phyloP scores from a whole-genome alignment of 768 basidiomycete species.

The Agaricus subrufescens region DNA sequence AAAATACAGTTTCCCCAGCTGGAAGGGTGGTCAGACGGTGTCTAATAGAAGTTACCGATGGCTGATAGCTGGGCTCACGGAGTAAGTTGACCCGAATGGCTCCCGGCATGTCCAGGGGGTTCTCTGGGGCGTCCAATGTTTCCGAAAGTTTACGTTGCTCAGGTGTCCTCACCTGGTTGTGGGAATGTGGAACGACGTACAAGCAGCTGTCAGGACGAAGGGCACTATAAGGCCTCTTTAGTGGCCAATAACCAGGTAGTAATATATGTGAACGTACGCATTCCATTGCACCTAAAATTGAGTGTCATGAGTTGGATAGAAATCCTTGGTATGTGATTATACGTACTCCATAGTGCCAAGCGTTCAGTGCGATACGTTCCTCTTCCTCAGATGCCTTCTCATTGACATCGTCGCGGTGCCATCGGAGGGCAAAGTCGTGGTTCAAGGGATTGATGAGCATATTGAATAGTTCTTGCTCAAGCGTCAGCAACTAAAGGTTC shows the following conservation, averaged over 20 bases:
- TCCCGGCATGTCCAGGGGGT: constrained; percentile 72
- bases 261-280: constrained; percentile 42
- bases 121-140: constrained; percentile 41
- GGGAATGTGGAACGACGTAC: constrained; percentile 66
- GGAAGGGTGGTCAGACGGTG: not conserved
- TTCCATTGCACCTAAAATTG: constrained; percentile 70
- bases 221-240: constrained; percentile 35
- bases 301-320: not conserved
- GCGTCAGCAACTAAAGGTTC: not conserved
- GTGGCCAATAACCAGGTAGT: not conserved
- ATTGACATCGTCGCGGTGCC: constrained; percentile 76
- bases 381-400: constrained; percentile 56
- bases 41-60: not conserved
- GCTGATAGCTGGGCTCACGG: constrained; percentile 32
- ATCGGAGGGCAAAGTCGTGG: constrained; percentile 67
- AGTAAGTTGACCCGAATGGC: constrained; percentile 49
- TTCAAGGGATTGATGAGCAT: constrained; percentile 63
- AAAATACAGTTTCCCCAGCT: constrained; percentile 78
- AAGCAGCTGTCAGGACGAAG: constrained; percentile 67
- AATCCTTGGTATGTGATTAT: not conserved
- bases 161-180: constrained; percentile 49
- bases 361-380: constrained; percentile 49
- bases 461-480: constrained; percentile 62
- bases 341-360: constrained; percentile 65
- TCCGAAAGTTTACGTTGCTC: constrained; percentile 55